These are phyloP conservation scores for Trichocladium antarcticum DNA, from an alignment of 495 filamentous ascomycete species.

Conservation along the genomic window DNA sequence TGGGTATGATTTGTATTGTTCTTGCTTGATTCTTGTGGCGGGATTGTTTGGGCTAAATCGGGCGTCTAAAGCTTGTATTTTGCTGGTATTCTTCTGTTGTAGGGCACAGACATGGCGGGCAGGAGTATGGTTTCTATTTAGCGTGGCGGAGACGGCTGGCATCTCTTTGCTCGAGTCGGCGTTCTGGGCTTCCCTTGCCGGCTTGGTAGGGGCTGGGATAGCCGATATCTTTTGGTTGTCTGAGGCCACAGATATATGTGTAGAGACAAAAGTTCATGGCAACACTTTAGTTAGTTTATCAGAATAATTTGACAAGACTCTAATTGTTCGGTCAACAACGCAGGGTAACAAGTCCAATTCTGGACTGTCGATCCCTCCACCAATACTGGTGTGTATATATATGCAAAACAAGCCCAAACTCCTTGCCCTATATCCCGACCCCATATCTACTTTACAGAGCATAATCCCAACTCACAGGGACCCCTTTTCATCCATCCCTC, in stretches of 20 bases:
- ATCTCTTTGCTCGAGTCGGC: not conserved
- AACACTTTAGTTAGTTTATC: not conserved
- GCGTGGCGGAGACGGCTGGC: not conserved
- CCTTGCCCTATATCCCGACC: no score
- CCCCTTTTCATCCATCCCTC: no score
- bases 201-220: not conserved
- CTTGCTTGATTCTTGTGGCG: constrained; percentile 5
- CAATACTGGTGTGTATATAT: no score
- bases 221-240: not conserved
- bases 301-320: not conserved
- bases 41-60: not conserved
- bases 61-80: not conserved
- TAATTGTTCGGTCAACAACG: no score
- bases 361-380: no score
- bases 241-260: not conserved
- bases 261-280: constrained; percentile 1
- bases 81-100: not conserved
- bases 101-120: constrained; percentile 1
- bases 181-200: not conserved
- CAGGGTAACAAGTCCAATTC: no score
- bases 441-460: no score
- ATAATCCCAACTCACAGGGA: no score
- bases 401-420: no score
- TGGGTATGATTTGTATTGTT: not conserved
- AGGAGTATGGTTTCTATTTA: not conserved